Percentiles rank a stretch among this genome's conserved stretches.
These are phyloP conservation scores for Vinca major DNA, from an alignment of 305 asterid genomes.

Conservation along the genomic window DNA sequence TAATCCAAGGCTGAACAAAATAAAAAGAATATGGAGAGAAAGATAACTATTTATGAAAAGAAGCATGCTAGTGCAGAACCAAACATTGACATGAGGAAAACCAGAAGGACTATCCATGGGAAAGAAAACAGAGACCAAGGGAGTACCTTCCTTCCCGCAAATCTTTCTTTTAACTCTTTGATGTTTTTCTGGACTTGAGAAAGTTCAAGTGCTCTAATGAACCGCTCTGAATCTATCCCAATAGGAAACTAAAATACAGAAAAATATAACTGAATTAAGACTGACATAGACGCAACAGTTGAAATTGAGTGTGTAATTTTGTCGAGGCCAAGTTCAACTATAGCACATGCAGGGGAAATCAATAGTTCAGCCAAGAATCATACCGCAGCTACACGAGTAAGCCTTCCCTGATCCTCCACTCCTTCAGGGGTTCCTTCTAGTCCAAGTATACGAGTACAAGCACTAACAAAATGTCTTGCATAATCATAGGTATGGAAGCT, in stretches of 20 bases:
- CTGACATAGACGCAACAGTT: background rate
- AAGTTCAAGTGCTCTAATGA: slow-evolving; percentile 68
- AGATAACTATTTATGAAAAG: background rate
- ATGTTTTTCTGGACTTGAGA: slow-evolving; percentile 51
- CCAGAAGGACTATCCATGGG: background rate
- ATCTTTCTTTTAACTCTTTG: slow-evolving; percentile 62
- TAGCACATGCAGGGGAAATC: background rate
- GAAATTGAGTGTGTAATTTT: slow-evolving; percentile 6
- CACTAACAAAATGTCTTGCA: slow-evolving; percentile 90
- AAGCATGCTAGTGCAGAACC: background rate
- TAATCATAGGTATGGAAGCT: slow-evolving; percentile 93
- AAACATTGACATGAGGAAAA: background rate
- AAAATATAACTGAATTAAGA: slow-evolving; percentile 15
- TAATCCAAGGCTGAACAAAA: background rate
- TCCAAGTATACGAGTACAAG: slow-evolving; percentile 92
- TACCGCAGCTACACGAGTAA: slow-evolving; percentile 97
- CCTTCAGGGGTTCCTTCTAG: slow-evolving; percentile 97
- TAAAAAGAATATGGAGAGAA: background rate
- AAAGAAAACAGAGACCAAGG: slow-evolving; percentile 13
- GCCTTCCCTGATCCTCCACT: slow-evolving; percentile 92
- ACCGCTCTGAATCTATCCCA: slow-evolving; percentile 89
- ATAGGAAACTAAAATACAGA: slow-evolving; percentile 61
- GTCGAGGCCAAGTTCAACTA: slow-evolving; percentile 11
- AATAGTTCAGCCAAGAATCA: slow-evolving; percentile 14
- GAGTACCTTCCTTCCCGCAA: slow-evolving; percentile 75